These are phyloP conservation scores for Sphaerulina musiva DNA, from an alignment of 2,329 filamentous ascomycete species.

Conservation along the genomic window DNA sequence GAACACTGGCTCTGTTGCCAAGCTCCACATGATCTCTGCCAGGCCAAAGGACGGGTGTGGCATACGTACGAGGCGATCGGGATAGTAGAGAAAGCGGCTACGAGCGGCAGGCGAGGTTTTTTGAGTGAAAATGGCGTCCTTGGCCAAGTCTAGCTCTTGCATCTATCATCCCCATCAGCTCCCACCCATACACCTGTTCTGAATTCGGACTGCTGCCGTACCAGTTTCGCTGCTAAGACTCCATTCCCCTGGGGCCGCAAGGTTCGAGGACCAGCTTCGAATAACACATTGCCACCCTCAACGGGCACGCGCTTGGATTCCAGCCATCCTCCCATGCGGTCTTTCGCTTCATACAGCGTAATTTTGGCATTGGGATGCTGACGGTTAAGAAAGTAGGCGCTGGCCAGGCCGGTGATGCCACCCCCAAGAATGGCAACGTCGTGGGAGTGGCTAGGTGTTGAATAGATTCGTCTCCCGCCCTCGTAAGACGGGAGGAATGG, in stretches of 20 bases:
- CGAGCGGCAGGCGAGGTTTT: slow-evolving; percentile 47
- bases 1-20: slow-evolving; percentile 51
- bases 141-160: slow-evolving; percentile 49
- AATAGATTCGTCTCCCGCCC: slow-evolving; percentile 14
- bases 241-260: slow-evolving; percentile 57
- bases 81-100: slow-evolving; percentile 81
- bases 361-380: slow-evolving; percentile 63
- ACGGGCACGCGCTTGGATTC: slow-evolving; percentile 58
- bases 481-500: not conserved
- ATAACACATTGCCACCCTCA: slow-evolving; percentile 58
- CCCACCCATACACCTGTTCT: slow-evolving; percentile 10
- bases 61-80: slow-evolving; percentile 66
- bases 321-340: slow-evolving; percentile 77
- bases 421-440: slow-evolving; percentile 67
- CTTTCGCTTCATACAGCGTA: slow-evolving; percentile 69
- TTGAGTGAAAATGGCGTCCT: slow-evolving; percentile 51
- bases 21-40: slow-evolving; percentile 24
- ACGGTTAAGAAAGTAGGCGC: slow-evolving; percentile 68
- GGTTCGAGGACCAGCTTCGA: slow-evolving; percentile 80
- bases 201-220: slow-evolving; percentile 37
- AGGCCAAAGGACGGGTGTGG: slow-evolving; percentile 42
- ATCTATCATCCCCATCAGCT: slow-evolving; percentile 43
- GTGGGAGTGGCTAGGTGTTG: slow-evolving; percentile 17
- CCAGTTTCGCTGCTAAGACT: slow-evolving; percentile 63
- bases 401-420: slow-evolving; percentile 73